Conservation (phyloP, 2,329 filamentous ascomycete species). For the Alternaria panax region DNA sequence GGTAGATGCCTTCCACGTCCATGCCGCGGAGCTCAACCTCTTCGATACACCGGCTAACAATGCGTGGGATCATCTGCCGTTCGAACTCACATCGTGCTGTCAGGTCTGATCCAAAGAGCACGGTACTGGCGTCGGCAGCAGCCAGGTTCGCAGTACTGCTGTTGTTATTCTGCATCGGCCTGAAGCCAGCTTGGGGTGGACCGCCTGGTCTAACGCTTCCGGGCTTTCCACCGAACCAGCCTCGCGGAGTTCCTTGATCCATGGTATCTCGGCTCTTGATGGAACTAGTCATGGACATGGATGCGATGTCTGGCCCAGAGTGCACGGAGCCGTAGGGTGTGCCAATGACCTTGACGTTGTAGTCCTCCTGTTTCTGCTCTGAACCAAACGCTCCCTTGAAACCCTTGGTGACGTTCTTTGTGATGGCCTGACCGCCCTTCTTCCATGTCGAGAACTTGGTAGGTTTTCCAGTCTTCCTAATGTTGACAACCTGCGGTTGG, state of each 20-base stretch:
- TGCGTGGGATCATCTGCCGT: slow-evolving; percentile 84
- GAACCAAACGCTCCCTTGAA: slow-evolving; percentile 88
- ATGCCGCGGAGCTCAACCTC: slow-evolving; percentile 96
- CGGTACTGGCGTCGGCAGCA: slow-evolving; percentile 47
- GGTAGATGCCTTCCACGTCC: slow-evolving; percentile 97
- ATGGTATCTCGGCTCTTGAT: slow-evolving; percentile 36
- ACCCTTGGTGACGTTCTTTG: slow-evolving; percentile 92
- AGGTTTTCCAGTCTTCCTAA: slow-evolving; percentile 83
- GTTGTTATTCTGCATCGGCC: slow-evolving; percentile 50
- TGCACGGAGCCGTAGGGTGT: slow-evolving; percentile 51
- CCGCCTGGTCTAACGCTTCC: slow-evolving; percentile 18
- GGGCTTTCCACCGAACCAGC: slow-evolving; percentile 46
- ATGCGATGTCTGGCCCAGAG: slow-evolving; percentile 44
- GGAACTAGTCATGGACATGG: slow-evolving; percentile 43
- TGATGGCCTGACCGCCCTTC: slow-evolving; percentile 91
- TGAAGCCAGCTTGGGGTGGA: slow-evolving; percentile 30
- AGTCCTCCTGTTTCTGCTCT: slow-evolving; percentile 62
- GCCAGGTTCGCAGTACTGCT: slow-evolving; percentile 53
- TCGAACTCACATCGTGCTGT: slow-evolving; percentile 86
- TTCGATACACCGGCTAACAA: slow-evolving; percentile 93
- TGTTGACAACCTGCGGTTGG: slow-evolving; percentile 92
- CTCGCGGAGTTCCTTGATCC: slow-evolving; percentile 34
- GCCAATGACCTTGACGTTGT: slow-evolving; percentile 59
- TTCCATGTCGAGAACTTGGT: slow-evolving; percentile 99
- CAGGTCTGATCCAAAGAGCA: slow-evolving; percentile 88